Percentiles rank a stretch among this genome's conserved stretches.
phyloP scores from a whole-genome alignment of 345 rosid genomes.

The Populus pruinosa region DNA sequence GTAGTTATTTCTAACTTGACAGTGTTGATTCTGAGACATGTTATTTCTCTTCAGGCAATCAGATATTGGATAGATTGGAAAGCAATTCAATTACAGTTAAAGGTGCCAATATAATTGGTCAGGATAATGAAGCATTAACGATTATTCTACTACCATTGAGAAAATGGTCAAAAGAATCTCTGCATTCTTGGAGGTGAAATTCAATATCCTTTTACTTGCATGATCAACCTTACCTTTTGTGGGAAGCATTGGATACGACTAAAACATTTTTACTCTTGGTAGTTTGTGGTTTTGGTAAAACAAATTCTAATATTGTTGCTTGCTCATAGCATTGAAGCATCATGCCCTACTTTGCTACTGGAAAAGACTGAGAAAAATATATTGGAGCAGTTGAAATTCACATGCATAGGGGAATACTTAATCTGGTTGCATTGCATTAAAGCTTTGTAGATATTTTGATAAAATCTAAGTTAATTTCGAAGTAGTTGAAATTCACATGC shows the following conservation, averaged over 20 bases:
- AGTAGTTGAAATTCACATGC: background rate
- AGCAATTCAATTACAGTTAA: constrained; percentile 75
- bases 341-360: background rate
- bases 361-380: background rate
- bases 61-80: constrained; percentile 66
- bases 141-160: constrained; percentile 62
- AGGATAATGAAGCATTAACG: constrained; percentile 66
- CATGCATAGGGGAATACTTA: background rate
- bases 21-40: background rate
- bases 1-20: background rate
- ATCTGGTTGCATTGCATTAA: background rate
- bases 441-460: background rate
- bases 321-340: background rate
- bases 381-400: background rate
- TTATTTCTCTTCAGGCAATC: constrained; percentile 48
- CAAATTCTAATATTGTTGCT: background rate
- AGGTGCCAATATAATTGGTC: constrained; percentile 78
- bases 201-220: background rate
- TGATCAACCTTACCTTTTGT: background rate
- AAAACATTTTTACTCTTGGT: background rate
- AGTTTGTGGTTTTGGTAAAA: background rate
- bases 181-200: constrained; percentile 49
- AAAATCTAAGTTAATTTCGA: too few relatives aligned
- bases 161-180: constrained; percentile 65
- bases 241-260: background rate